These are phyloP conservation scores for Apodospora peruviana DNA, from an alignment of 495 filamentous ascomycete species.

Conservation along the genomic window DNA sequence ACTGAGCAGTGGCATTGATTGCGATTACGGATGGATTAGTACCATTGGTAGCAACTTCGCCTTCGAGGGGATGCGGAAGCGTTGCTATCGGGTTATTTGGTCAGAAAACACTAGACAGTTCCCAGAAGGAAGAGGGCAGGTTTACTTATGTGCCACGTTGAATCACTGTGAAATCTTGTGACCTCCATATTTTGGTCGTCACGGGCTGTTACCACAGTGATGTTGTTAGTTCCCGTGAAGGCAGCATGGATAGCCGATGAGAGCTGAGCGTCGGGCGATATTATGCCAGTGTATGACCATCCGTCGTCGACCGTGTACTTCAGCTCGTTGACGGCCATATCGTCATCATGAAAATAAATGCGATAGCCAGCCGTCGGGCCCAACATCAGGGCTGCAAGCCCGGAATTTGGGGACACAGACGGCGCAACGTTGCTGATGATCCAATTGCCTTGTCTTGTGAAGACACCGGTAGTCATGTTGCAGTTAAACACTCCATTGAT, in stretches of 20 bases:
- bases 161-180: slow-evolving; percentile 15
- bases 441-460: slow-evolving; percentile 16
- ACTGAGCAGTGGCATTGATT: slow-evolving; percentile 17
- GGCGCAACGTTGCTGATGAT: slow-evolving; percentile 16
- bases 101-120: background rate
- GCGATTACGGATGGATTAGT: slow-evolving; percentile 14
- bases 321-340: slow-evolving; percentile 23
- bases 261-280: slow-evolving; percentile 20
- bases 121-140: background rate
- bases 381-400: slow-evolving; percentile 23
- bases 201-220: slow-evolving; percentile 23
- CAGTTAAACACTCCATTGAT: slow-evolving; percentile 26
- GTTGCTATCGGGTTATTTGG: slow-evolving; percentile 19
- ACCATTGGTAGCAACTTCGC: slow-evolving; percentile 13
- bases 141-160: slow-evolving; percentile 23
- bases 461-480: slow-evolving; percentile 24
- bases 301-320: slow-evolving; percentile 14
- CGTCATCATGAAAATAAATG: slow-evolving; percentile 29
- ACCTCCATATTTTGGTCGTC: slow-evolving; percentile 24
- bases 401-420: slow-evolving; percentile 19
- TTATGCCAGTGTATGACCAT: slow-evolving; percentile 20
- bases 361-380: slow-evolving; percentile 26
- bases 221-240: slow-evolving; percentile 23
- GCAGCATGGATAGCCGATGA: slow-evolving; percentile 19
- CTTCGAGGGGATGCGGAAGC: slow-evolving; percentile 21